Evolutionary conservation across 768 basidiomycete genomes (phyloP).

Genomic region (Hysterangium stoloniferum): DNA sequence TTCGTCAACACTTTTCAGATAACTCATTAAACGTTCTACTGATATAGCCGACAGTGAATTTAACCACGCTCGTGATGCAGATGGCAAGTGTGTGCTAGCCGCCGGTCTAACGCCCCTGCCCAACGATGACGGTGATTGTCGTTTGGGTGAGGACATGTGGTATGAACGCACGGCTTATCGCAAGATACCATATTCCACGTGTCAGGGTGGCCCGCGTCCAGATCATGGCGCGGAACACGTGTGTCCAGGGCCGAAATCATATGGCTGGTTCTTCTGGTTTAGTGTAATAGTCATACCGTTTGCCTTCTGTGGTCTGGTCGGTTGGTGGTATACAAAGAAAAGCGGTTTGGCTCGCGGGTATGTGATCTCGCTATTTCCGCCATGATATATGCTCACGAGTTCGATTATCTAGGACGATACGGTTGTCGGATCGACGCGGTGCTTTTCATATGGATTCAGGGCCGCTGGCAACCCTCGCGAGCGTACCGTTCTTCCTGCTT

Average conservation of each 20-base stretch:
- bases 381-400: conserved; percentile 13
- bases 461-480: conserved; percentile 65
- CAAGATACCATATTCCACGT: conserved; percentile 82
- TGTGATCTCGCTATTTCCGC: conserved; percentile 21
- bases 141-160: conserved; percentile 58
- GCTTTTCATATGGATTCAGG: conserved; percentile 33
- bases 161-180: conserved; percentile 90
- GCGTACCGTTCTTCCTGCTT: conserved; percentile 84
- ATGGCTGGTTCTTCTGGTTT: conserved; percentile 78
- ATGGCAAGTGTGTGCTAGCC: conserved; percentile 72
- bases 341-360: conserved; percentile 72
- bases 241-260: conserved; percentile 76
- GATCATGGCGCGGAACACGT: conserved; percentile 67
- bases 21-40: not conserved
- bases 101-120: conserved; percentile 57
- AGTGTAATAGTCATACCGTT: conserved; percentile 72
- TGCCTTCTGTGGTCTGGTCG: conserved; percentile 64
- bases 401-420: conserved; percentile 50
- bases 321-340: conserved; percentile 73
- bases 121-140: conserved; percentile 41
- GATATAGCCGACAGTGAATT: conserved; percentile 60
- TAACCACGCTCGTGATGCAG: conserved; percentile 67
- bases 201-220: conserved; percentile 70
- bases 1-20: conserved; percentile 21
- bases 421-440: conserved; percentile 51